Conservation (phyloP, 345 rosid genomes). For the Syzygium aqueum region DNA sequence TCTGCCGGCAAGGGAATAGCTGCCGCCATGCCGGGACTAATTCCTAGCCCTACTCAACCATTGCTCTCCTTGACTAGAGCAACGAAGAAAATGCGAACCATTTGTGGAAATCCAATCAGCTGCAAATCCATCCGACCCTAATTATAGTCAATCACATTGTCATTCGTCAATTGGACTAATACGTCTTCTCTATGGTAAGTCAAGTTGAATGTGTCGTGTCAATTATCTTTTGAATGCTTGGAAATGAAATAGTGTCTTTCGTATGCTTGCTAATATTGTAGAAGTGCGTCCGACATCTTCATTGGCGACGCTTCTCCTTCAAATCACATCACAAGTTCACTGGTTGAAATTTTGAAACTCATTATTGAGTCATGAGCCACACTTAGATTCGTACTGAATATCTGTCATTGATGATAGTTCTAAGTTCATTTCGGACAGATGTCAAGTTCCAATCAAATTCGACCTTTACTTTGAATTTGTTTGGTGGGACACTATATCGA, state of each 20-base stretch:
- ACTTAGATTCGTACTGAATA: not conserved
- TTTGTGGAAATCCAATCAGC: not conserved
- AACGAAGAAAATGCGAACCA: not conserved
- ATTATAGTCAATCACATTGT: not conserved
- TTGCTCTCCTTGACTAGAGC: not conserved
- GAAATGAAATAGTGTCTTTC: not conserved
- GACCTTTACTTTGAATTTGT: no score
- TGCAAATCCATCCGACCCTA: not conserved
- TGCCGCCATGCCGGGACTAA: not conserved
- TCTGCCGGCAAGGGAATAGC: not conserved
- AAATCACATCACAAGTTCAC: no score
- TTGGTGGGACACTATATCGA: no score
- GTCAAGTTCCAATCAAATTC: not conserved
- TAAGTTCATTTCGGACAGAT: no score
- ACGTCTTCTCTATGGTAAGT: not conserved
- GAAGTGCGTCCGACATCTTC: not conserved
- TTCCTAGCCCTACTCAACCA: not conserved
- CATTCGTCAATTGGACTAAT: not conserved
- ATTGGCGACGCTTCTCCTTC: not conserved
- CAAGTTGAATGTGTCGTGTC: not conserved
- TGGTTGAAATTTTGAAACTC: no score
- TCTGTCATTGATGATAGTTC: not conserved
- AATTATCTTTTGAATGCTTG: not conserved
- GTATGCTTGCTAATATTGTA: not conserved
- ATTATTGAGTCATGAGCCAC: not conserved